Evolutionary conservation across 1,284 basidiomycete genomes (phyloP).

Genomic region (Ustilago hordei): DNA sequence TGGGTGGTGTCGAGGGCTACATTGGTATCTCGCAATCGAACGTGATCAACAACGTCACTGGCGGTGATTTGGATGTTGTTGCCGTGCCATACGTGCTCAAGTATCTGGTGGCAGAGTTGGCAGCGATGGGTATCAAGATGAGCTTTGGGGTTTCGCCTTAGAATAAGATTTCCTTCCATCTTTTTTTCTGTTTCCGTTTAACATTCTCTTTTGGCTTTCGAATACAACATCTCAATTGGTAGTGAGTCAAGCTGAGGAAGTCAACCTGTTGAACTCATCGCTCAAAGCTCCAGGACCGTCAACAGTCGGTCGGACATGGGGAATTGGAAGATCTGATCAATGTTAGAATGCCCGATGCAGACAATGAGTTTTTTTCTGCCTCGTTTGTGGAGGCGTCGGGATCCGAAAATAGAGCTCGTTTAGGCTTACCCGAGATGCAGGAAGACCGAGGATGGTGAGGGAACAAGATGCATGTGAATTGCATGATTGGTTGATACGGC

Average conservation of each 20-base stretch:
- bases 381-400: not conserved
- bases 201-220: not conserved
- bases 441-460: too few species aligned
- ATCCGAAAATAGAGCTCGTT: conserved; percentile 10
- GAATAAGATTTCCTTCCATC: not conserved
- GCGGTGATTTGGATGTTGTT: conserved; percentile 65
- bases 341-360: not conserved
- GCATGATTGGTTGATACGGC: too few species aligned
- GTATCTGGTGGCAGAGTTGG: conserved; percentile 74
- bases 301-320: not conserved
- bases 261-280: too few species aligned
- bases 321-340: not conserved
- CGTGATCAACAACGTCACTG: conserved; percentile 48
- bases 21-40: conserved; percentile 47
- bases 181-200: not conserved
- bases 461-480: too few species aligned
- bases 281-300: too few species aligned
- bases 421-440: not conserved
- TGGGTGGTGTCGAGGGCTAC: conserved; percentile 46
- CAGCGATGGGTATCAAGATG: conserved; percentile 74
- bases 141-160: conserved; percentile 57
- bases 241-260: too few species aligned
- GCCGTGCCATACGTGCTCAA: conserved; percentile 88
- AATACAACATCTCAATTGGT: not conserved
- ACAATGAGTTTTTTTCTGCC: not conserved